A percentile compares a stretch with the other conserved stretches of the same genome.
phyloP scores from a whole-genome alignment of 1,284 basidiomycete species.

The Ganoderma resinaceum region DNA sequence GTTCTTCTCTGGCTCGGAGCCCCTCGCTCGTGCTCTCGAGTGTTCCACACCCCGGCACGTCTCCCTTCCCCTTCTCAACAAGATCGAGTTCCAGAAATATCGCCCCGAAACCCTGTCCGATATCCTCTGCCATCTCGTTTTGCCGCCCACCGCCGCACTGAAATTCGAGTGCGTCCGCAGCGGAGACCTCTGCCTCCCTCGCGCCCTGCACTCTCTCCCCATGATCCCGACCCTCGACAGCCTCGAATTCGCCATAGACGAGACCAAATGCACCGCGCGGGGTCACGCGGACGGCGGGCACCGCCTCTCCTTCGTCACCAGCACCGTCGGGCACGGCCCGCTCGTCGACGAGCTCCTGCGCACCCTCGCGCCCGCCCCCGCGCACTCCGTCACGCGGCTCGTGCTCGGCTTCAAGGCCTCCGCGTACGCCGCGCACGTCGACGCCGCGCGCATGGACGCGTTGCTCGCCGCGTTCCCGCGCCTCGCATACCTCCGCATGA shows the following conservation, averaged over 20 bases:
- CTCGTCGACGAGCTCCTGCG: conserved; percentile 1
- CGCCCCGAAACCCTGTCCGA: conserved; percentile 5
- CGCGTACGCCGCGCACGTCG: conserved; percentile 5
- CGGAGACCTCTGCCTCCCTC: not conserved
- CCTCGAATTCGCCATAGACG: not conserved
- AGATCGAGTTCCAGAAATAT: conserved; percentile 2
- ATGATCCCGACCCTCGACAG: not conserved
- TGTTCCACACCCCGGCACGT: not conserved
- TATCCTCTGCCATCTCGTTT: conserved; percentile 6
- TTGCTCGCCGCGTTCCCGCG: conserved; percentile 5
- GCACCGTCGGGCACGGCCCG: not conserved
- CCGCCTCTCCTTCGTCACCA: not conserved
- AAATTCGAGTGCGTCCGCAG: conserved; percentile 1
- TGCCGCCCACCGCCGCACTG: not conserved
- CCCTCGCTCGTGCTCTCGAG: not conserved
- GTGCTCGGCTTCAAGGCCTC: conserved; percentile 1
- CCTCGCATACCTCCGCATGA: conserved; percentile 3
- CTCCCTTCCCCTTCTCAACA: not conserved
- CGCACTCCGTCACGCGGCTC: conserved; percentile 1
- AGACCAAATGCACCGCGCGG: not conserved
- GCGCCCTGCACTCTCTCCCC: not conserved
- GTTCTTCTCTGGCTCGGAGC: conserved; percentile 2
- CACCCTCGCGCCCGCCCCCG: conserved; percentile 3
- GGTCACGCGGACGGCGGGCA: not conserved
- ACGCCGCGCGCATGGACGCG: conserved; percentile 10